Evolutionary conservation across 1,284 basidiomycete species (phyloP), one percentile per base, ranked within the genome.

Genomic region (Laetiporus sulphureus): DNA sequence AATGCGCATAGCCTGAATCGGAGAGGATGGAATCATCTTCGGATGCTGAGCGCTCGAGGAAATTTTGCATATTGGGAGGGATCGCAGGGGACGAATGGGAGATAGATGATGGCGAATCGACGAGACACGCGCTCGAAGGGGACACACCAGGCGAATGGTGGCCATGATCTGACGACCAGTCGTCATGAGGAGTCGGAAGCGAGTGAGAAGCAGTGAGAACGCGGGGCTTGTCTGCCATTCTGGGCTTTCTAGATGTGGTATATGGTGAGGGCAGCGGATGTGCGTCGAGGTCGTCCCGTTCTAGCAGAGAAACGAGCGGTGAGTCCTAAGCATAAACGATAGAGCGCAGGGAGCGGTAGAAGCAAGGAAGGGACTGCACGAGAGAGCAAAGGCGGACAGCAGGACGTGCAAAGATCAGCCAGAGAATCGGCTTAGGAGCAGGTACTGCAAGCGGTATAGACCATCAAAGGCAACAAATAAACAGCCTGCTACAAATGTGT

Each of bases 11-110:
- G 39, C 61, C 60, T 31, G 62, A 55, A 45, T 71, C 67, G 32
- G 62, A 63, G 32, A 58, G 58, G 42, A 61, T 57, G 34, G 57
- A 60, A 43, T 64, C 55, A 23, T 73, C 72, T 31, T 63, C 55
- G 18, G 52, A 51, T 42, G 52, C 44, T 32, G 52, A 49, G 44
- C 49, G 59, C 40, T 44, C 54, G 43, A 46, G 52, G 42, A 36
- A 42, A 38, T 30, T 50, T 50, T 47, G 55, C 41, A 40, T 50
- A 40, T 31, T 47, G 47, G 32, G 47, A 46, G 48, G 32, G 40
- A 49, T 27, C 42, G 42, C 35, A 44, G 41, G 50, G 36, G 54
- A 35, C 42, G 53, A 24, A 41, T 45, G 30, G 34, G 43, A 48
- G 33, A 52, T 42, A 20, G 50, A 45, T 13, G 51, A 46, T 5